Conservation (phyloP, 1,284 basidiomycete genomes). For the Hortiboletus rubellus region DNA sequence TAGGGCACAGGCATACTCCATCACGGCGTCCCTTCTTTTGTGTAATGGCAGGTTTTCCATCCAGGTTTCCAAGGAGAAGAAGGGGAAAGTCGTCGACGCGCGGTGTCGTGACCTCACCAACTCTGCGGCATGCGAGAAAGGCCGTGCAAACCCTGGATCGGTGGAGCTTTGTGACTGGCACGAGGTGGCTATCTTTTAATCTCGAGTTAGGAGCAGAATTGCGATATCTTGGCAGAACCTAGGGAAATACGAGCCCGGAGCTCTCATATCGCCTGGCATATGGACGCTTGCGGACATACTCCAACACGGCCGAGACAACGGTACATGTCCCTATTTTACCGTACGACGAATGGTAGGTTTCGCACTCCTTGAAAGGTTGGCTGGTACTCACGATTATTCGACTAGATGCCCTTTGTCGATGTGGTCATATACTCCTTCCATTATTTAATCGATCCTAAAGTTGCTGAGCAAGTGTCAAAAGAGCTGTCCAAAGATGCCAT, state of each 20-base stretch:
- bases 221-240: constrained; percentile 52
- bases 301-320: constrained; percentile 83
- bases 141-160: constrained; percentile 85
- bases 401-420: constrained; percentile 91
- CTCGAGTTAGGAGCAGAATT: neutral
- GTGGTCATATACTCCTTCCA: constrained; percentile 99
- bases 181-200: constrained; percentile 61
- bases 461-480: constrained; percentile 98
- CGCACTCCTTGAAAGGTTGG: neutral
- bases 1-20: neutral
- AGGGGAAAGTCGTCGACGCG: constrained; percentile 96
- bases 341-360: constrained; percentile 88
- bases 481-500: constrained; percentile 98
- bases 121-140: constrained; percentile 82
- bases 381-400: constrained; percentile 9
- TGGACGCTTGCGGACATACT: constrained; percentile 95
- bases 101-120: constrained; percentile 95
- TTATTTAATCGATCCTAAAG: constrained; percentile 98
- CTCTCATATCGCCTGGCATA: constrained; percentile 84
- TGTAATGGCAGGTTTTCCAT: constrained; percentile 2
- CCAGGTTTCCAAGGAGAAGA: constrained; percentile 94
- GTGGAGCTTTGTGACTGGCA: constrained; percentile 95
- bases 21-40: neutral
- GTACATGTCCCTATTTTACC: constrained; percentile 95
- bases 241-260: constrained; percentile 80